Evolutionary conservation across 2,329 filamentous ascomycete genomes (phyloP).

Genomic region (Chrysoporthe austroafricana): DNA sequence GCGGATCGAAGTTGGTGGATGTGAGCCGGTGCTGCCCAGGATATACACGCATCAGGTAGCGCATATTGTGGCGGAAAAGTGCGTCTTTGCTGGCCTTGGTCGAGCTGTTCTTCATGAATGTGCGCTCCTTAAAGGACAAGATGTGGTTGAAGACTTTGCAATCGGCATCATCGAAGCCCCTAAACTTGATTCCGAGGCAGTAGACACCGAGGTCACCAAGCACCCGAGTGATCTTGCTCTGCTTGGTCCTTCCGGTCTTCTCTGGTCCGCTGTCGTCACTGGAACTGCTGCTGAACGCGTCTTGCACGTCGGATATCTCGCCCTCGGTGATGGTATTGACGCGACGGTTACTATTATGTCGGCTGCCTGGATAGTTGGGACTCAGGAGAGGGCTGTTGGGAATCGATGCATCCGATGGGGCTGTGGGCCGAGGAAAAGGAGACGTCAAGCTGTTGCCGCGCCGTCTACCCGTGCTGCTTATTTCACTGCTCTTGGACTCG

Average conservation of each 20-base stretch:
- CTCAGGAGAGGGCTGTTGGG: slow-evolving; percentile 59
- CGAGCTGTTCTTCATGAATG: slow-evolving; percentile 80
- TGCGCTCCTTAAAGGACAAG: slow-evolving; percentile 90
- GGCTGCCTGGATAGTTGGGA: slow-evolving; percentile 56
- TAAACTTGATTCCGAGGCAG: slow-evolving; percentile 76
- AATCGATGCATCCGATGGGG: slow-evolving; percentile 60
- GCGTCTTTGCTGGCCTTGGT: slow-evolving; percentile 75
- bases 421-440: slow-evolving; percentile 67
- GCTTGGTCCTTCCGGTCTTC: slow-evolving; percentile 55
- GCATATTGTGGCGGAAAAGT: slow-evolving; percentile 88
- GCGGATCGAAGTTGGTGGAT: slow-evolving; percentile 93
- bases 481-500: slow-evolving; percentile 44
- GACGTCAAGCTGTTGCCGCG: slow-evolving; percentile 77
- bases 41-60: slow-evolving; percentile 91
- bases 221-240: slow-evolving; percentile 83
- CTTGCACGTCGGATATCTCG: slow-evolving; percentile 50
- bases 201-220: slow-evolving; percentile 86
- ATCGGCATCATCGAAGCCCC: slow-evolving; percentile 75
- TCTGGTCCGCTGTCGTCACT: slow-evolving; percentile 77
- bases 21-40: slow-evolving; percentile 79
- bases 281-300: slow-evolving; percentile 61
- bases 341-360: slow-evolving; percentile 51
- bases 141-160: slow-evolving; percentile 92
- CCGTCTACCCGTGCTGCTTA: slow-evolving; percentile 50
- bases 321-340: slow-evolving; percentile 63